These are phyloP conservation scores for Coemansia pectinata DNA, from an alignment of 192 early-diverging fungal species.

Conservation along the genomic window DNA sequence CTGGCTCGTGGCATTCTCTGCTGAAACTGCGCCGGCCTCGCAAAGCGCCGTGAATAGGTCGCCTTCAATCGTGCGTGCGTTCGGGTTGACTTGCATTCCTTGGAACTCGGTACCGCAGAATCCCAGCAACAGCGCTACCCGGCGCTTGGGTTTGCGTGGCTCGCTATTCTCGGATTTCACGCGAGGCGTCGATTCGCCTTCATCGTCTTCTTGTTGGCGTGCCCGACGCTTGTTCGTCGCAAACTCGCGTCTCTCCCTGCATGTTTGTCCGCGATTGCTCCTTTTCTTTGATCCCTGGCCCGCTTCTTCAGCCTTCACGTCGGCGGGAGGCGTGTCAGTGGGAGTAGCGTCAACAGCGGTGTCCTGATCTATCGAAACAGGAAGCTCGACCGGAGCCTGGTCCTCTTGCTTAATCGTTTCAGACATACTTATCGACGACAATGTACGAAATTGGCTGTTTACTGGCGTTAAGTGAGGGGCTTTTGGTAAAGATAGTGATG, in stretches of 20 bases:
- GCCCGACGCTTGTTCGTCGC: conserved; percentile 27
- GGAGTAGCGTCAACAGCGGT: background rate
- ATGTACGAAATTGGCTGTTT: background rate
- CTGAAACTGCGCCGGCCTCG: conserved; percentile 77
- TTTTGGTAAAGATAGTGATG: background rate
- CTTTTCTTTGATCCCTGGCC: conserved; percentile 8
- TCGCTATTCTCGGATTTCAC: conserved; percentile 18
- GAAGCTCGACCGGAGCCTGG: background rate
- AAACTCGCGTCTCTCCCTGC: conserved; percentile 49
- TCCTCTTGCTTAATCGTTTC: background rate
- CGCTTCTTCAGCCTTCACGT: background rate
- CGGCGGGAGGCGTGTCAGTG: background rate
- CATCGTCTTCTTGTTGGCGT: conserved; percentile 20
- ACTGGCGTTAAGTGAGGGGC: background rate
- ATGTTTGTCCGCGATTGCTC: conserved; percentile 36
- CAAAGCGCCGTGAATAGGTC: conserved; percentile 88
- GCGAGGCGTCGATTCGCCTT: conserved; percentile 2
- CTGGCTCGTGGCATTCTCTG: conserved; percentile 82
- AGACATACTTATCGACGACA: background rate
- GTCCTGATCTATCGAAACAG: background rate
- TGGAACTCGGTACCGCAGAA: conserved; percentile 95
- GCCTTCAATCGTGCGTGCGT: conserved; percentile 82
- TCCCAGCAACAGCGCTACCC: conserved; percentile 87
- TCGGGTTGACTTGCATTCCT: conserved; percentile 94
- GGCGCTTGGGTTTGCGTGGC: conserved; percentile 73